Conservation (phyloP, 352 stramenopile species). For the Bremia lactucae region DNA sequence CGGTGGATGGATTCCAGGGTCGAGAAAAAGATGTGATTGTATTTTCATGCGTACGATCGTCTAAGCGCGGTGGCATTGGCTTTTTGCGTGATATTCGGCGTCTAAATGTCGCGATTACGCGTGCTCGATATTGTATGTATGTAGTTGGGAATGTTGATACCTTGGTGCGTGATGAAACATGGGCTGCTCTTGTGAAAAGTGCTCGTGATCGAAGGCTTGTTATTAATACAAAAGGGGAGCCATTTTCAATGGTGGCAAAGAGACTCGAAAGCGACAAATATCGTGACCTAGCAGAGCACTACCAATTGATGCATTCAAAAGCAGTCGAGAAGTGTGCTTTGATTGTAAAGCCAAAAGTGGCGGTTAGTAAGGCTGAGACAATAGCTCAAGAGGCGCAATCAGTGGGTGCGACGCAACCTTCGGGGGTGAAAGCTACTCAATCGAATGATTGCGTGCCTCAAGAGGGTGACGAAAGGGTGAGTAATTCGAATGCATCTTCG, state of each 20-base stretch:
- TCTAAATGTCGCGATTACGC: slow-evolving; percentile 87
- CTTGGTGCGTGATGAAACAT: slow-evolving; percentile 66
- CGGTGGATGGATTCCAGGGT: slow-evolving; percentile 97
- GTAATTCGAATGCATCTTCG: slow-evolving; percentile 1
- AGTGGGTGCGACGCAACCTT: no score
- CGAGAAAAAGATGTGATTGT: slow-evolving; percentile 99
- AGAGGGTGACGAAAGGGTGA: slow-evolving; percentile 1
- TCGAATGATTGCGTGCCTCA: neutral
- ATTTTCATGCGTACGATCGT: slow-evolving; percentile 92
- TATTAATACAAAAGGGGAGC: slow-evolving; percentile 32
- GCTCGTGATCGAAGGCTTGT: slow-evolving; percentile 55
- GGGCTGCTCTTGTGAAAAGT: slow-evolving; percentile 65
- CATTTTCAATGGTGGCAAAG: slow-evolving; percentile 33
- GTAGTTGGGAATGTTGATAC: slow-evolving; percentile 75
- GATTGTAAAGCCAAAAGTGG: slow-evolving; percentile 8
- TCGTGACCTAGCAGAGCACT: slow-evolving; percentile 37
- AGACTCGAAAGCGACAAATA: slow-evolving; percentile 33
- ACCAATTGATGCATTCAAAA: slow-evolving; percentile 65
- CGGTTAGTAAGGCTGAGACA: slow-evolving; percentile 2
- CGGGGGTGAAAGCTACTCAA: no score
- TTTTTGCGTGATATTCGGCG: slow-evolving; percentile 86
- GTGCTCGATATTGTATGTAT: slow-evolving; percentile 81
- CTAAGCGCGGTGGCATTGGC: slow-evolving; percentile 67
- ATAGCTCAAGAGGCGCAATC: neutral
- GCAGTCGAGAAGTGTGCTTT: slow-evolving; percentile 23